Evolutionary conservation across 202 grass and related monocot species (phyloP).

Genomic region (Musa balbisiana): DNA sequence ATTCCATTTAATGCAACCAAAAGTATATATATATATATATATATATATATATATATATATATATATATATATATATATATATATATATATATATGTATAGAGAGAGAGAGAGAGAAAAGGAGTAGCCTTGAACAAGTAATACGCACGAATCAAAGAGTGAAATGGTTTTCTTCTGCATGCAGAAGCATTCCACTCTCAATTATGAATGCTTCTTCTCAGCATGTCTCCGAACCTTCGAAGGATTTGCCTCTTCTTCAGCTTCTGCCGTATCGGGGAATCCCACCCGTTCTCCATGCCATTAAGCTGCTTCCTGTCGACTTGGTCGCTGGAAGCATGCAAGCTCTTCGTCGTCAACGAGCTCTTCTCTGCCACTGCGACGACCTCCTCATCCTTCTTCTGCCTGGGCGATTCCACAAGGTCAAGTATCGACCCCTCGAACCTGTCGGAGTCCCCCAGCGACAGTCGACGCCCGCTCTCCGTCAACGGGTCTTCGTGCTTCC

Average conservation of each 20-base stretch:
- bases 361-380: background rate
- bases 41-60: no score
- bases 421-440: background rate
- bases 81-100: no score
- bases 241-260: conserved; percentile 1
- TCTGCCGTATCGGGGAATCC: background rate
- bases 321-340: no score
- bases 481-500: background rate
- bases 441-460: background rate
- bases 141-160: no score
- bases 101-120: no score
- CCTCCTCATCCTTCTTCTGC: background rate
- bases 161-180: no score
- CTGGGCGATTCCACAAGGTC: background rate
- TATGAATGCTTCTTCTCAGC: background rate
- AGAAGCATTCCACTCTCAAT: background rate
- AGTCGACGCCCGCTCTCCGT: background rate
- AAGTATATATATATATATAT: no score
- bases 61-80: no score
- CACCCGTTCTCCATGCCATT: background rate
- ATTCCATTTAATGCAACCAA: no score
- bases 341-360: no score
- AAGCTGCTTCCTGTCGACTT: no score
- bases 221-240: background rate
- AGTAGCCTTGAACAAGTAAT: no score